These are phyloP conservation scores for Alnus rubra DNA, from an alignment of 306 rosid species.

Conservation along the genomic window DNA sequence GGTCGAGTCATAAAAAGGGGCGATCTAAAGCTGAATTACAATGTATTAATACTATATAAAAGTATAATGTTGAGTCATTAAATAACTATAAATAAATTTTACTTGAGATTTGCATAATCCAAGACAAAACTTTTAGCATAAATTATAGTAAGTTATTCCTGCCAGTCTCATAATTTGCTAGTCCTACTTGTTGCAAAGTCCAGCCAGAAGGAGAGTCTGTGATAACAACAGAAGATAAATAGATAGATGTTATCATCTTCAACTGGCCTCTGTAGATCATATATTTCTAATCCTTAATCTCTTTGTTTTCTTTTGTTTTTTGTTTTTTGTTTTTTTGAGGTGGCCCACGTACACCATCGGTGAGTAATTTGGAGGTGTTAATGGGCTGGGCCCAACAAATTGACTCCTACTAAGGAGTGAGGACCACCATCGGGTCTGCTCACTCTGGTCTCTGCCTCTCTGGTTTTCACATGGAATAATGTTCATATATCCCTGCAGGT, in stretches of 20 bases:
- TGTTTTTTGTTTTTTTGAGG: neutral
- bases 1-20: no score
- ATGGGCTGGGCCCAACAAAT: constrained; percentile 41
- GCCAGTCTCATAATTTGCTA: neutral
- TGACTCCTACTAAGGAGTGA: constrained; percentile 19
- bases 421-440: constrained; percentile 34
- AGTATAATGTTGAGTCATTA: no score
- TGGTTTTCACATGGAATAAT: constrained; percentile 37
- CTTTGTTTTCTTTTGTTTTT: no score
- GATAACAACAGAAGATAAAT: neutral
- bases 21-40: no score
- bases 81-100: no score
- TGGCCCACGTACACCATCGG: neutral
- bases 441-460: neutral
- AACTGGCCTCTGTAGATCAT: neutral
- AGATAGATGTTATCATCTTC: neutral
- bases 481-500: constrained; percentile 16
- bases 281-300: neutral
- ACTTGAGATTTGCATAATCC: no score
- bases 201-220: neutral
- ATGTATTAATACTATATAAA: no score
- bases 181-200: neutral
- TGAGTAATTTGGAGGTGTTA: constrained; percentile 17
- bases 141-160: neutral
- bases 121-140: no score